Evolutionary conservation across 495 filamentous ascomycete genomes (phyloP), one percentile per base, ranked within the genome.

Genomic region (Lasiosphaeria ovina): DNA sequence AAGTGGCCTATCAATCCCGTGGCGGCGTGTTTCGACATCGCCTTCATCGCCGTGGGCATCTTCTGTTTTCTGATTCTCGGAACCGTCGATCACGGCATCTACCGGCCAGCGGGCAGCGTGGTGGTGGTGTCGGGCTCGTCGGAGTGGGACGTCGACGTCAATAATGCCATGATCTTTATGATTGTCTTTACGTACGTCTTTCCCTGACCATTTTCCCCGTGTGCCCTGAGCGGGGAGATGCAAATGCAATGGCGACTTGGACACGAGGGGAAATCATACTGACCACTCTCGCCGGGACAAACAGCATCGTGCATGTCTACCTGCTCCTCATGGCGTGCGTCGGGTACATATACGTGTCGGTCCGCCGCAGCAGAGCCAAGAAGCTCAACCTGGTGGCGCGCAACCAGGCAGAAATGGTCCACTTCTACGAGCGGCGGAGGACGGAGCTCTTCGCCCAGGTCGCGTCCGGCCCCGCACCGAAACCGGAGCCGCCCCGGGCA

Each of bases 91-190:
- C 35, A 60, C 50, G 51, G 38, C 45, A 11, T 36, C 6, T 57
- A 55, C 42, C 44, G 14, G 10, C 33, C 5, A 31, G n/a, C 49
- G 31, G 44, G 44, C 5, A 24, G 24, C 24, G 24, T 24, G 24
- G 24, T 24, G 24, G 24, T 24, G 24, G 16, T 31, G 24, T 44
- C 48, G 55, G 17, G n/a, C 3, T 14, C 42, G 12, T 52, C 35
- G 8, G 14, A 6, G 12, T 72, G 67, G 69, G 59, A 34, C 5
- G 12, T 9, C 0, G 67, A 72, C 49, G 59, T 68, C 48, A 61
- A 45, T 10, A 69, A 60, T 17, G 60, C 52, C 16, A 72, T 72
- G 69, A 63, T 70, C 31, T 69, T 69, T 9, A 72, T 72, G 63
- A 60, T 70, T 55, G 64, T 68, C 0, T 68, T 70, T 44, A 59